A percentile compares a stretch with the other conserved stretches of the same genome.
These are phyloP conservation scores for Trametopsis cervina DNA, from an alignment of 768 basidiomycete species.

Conservation along the genomic window DNA sequence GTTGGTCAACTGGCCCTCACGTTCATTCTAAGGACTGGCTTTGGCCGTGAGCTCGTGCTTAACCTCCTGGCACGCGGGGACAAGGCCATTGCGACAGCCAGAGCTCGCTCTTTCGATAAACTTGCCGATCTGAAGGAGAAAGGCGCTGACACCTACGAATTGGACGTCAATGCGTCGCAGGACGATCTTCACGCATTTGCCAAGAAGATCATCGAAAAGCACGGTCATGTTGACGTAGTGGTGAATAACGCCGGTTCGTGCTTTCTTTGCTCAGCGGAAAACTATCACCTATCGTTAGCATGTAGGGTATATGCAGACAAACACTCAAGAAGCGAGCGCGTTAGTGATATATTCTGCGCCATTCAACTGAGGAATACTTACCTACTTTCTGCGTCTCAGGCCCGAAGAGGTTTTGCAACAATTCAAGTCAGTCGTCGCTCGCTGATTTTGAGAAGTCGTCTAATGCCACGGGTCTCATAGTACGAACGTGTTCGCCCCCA, in stretches of 20 bases:
- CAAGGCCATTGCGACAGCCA: conserved; percentile 30
- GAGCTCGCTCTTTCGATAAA: conserved; percentile 19
- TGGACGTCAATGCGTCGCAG: conserved; percentile 27
- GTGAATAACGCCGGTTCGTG: conserved; percentile 38
- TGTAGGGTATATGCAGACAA: conserved; percentile 21
- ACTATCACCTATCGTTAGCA: neutral
- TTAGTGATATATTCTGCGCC: conserved; percentile 1
- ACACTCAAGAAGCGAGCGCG: conserved; percentile 25
- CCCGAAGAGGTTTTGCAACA: conserved; percentile 21
- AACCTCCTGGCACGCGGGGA: conserved; percentile 21
- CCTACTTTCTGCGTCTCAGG: conserved; percentile 7
- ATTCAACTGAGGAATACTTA: neutral
- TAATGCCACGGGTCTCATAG: conserved; percentile 7
- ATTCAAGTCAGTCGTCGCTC: conserved; percentile 21
- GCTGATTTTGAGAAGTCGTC: neutral
- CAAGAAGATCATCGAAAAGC: conserved; percentile 27
- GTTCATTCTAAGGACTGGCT: conserved; percentile 21
- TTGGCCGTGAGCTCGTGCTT: conserved; percentile 31
- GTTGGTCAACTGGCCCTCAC: neutral
- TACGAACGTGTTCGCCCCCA: conserved; percentile 38
- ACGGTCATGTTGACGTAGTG: conserved; percentile 38
- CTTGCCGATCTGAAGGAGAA: conserved; percentile 27
- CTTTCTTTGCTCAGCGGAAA: neutral
- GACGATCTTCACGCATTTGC: conserved; percentile 29
- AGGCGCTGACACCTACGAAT: conserved; percentile 34